Conservation (phyloP, 202 grass and related monocot genomes). For the Alloteropsis angusta region DNA sequence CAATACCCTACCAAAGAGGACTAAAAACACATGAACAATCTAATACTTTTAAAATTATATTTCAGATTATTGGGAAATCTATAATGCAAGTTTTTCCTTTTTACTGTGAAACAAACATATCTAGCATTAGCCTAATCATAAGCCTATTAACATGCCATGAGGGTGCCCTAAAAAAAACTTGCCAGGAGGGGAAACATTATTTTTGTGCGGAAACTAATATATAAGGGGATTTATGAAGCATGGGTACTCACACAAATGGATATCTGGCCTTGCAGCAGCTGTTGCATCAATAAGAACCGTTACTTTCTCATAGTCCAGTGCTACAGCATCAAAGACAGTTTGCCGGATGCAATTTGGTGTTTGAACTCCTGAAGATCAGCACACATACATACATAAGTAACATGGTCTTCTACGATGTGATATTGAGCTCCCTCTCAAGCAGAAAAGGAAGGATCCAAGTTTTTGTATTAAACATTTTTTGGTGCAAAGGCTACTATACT, state of each 20-base stretch:
- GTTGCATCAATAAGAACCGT: constrained; percentile 77
- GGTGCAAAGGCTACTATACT: background rate
- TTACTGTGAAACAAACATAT: background rate
- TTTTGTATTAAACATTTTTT: background rate
- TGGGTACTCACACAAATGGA: constrained; percentile 67
- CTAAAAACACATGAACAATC: background rate
- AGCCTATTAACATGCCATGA: no score
- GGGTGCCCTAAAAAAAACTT: no score
- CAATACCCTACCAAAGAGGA: background rate
- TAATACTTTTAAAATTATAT: background rate
- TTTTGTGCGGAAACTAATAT: background rate
- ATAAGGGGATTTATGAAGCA: background rate
- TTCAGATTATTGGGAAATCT: background rate
- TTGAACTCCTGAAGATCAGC: constrained; percentile 61
- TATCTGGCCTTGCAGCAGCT: constrained; percentile 72
- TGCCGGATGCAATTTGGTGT: constrained; percentile 95
- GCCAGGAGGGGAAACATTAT: background rate
- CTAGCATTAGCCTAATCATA: constrained; percentile 6
- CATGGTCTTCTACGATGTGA: background rate
- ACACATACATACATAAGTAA: background rate
- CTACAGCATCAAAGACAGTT: constrained; percentile 84
- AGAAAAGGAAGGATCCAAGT: background rate
- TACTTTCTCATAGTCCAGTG: constrained; percentile 71
- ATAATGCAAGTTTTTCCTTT: background rate
- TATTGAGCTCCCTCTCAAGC: background rate